Conservation (phyloP, 148 eudicot species). For the Arbutus unedo region DNA sequence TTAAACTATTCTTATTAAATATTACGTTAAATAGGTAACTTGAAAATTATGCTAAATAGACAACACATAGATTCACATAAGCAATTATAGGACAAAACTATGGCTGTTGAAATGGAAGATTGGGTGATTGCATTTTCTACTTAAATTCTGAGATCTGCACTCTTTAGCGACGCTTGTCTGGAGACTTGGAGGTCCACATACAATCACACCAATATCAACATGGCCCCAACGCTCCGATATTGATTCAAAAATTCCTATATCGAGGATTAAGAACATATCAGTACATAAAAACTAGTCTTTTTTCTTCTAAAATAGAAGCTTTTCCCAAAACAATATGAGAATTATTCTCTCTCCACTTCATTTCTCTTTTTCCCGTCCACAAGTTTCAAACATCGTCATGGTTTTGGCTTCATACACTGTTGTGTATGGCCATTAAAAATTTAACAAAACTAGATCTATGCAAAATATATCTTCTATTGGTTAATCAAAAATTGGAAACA, state of each 20-base stretch:
- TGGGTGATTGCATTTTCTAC: constrained; percentile 42
- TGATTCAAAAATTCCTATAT: constrained; percentile 62
- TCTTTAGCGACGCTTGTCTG: constrained; percentile 69
- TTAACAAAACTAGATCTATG: neutral
- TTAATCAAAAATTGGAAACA: no score
- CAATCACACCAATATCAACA: constrained; percentile 75
- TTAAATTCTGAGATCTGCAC: constrained; percentile 64
- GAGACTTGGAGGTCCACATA: constrained; percentile 77
- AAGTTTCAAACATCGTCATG: neutral
- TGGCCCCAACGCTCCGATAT: constrained; percentile 57
- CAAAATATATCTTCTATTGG: neutral
- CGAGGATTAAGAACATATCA: neutral
- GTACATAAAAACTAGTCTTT: no score
- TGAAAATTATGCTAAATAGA: no score
- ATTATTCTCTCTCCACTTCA: no score
- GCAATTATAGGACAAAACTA: constrained; percentile 59
- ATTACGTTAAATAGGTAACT: no score
- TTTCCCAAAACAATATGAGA: no score
- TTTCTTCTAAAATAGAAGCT: neutral
- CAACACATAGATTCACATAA: no score
- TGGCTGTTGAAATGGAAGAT: constrained; percentile 87
- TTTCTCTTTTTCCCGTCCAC: neutral
- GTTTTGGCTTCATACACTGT: no score
- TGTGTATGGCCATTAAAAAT: no score
- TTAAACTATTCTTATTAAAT: no score